Percentiles rank a stretch among this genome's conserved stretches.
These are phyloP conservation scores for Penicillium sp. DNA, from an alignment of 2,329 filamentous ascomycete species.

Conservation along the genomic window DNA sequence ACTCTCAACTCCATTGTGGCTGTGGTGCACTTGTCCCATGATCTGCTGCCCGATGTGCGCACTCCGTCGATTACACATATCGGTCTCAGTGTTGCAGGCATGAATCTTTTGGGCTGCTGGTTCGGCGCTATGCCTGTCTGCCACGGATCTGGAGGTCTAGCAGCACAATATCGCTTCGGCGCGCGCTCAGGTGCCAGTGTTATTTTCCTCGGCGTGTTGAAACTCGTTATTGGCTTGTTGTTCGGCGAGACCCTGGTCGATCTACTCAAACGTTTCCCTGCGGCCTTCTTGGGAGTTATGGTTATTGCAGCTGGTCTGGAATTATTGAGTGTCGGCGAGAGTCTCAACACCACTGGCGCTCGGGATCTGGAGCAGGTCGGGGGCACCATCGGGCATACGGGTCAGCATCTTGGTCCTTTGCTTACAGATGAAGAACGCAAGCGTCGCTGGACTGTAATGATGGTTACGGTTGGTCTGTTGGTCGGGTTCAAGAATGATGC, in stretches of 20 bases:
- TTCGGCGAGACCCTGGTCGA: slow-evolving; percentile 70
- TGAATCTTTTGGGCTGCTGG: slow-evolving; percentile 84
- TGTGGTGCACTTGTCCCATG: slow-evolving; percentile 70
- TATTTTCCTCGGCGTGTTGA: slow-evolving; percentile 70
- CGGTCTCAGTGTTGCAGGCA: slow-evolving; percentile 72
- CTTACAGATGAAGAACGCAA: slow-evolving; percentile 64
- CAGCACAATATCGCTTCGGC: slow-evolving; percentile 86
- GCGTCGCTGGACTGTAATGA: slow-evolving; percentile 82
- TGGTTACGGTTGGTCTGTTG: slow-evolving; percentile 76
- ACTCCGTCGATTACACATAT: slow-evolving; percentile 70
- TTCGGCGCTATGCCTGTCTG: slow-evolving; percentile 95
- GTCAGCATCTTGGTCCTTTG: slow-evolving; percentile 29
- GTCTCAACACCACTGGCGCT: slow-evolving; percentile 69
- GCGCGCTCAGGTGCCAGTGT: slow-evolving; percentile 82
- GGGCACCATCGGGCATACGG: slow-evolving; percentile 32
- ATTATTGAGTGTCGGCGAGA: slow-evolving; percentile 77
- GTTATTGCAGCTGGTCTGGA: slow-evolving; percentile 86
- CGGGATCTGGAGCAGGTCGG: slow-evolving; percentile 49
- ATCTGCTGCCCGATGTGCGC: slow-evolving; percentile 66
- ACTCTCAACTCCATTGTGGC: slow-evolving; percentile 90
- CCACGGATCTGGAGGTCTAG: slow-evolving; percentile 85
- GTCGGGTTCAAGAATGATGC: slow-evolving; percentile 87
- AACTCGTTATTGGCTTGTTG: slow-evolving; percentile 69
- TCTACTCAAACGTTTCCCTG: slow-evolving; percentile 68
- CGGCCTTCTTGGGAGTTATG: slow-evolving; percentile 74